These are phyloP conservation scores for Spiromastix sp. DNA, from an alignment of 2,329 filamentous ascomycete species.

Conservation along the genomic window DNA sequence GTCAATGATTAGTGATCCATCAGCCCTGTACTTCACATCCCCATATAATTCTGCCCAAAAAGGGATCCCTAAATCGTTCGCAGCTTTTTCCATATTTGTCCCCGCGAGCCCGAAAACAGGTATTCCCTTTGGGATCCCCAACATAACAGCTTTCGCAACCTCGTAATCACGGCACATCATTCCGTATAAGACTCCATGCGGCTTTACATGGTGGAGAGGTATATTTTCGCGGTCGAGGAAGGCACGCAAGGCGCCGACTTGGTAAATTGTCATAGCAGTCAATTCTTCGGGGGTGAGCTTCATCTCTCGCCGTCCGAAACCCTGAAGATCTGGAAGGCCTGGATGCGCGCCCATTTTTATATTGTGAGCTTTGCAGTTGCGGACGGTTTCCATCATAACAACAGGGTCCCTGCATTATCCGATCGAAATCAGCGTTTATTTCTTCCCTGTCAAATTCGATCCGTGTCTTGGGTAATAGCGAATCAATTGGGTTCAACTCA, in stretches of 20 bases:
- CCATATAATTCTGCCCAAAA: slow-evolving; percentile 47
- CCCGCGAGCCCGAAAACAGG: slow-evolving; percentile 46
- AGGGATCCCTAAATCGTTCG: slow-evolving; percentile 41
- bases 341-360: slow-evolving; percentile 54
- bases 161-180: slow-evolving; percentile 45
- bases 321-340: slow-evolving; percentile 53
- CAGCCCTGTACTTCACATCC: slow-evolving; percentile 45
- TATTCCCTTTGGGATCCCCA: slow-evolving; percentile 40
- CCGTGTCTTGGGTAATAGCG: too few species aligned
- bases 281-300: slow-evolving; percentile 47
- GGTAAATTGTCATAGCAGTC: slow-evolving; percentile 49
- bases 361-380: slow-evolving; percentile 46
- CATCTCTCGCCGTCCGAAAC: slow-evolving; percentile 55
- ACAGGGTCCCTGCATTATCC: slow-evolving; percentile 50
- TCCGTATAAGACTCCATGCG: slow-evolving; percentile 50
- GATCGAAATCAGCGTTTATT: too few species aligned
- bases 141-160: slow-evolving; percentile 42
- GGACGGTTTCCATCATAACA: slow-evolving; percentile 54
- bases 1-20: slow-evolving; percentile 44
- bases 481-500: too few species aligned
- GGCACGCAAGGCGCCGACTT: slow-evolving; percentile 52
- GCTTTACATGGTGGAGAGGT: slow-evolving; percentile 51
- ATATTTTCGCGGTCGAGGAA: slow-evolving; percentile 49
- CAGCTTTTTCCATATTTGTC: slow-evolving; percentile 44
- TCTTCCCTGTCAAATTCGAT: too few species aligned